Conservation (phyloP, 768 basidiomycete species). For the Chalciporus pseudorubinellus region DNA sequence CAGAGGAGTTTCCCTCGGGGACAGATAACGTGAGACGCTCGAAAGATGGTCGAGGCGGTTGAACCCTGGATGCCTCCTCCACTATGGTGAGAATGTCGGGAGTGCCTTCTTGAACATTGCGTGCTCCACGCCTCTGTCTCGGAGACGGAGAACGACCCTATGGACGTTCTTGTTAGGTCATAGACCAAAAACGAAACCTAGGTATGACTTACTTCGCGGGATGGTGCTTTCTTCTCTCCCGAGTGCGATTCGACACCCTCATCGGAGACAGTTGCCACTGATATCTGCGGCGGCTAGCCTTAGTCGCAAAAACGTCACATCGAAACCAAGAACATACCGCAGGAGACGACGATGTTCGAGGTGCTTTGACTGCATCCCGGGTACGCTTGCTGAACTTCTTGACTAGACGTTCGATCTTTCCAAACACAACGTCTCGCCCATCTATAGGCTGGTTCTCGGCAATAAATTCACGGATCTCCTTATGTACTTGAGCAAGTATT, state of each 20-base stretch:
- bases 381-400: neutral
- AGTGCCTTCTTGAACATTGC: neutral
- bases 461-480: neutral
- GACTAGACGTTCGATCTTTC: neutral
- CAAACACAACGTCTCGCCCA: neutral
- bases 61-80: constrained; percentile 5
- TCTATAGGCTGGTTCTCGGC: neutral
- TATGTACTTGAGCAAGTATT: neutral
- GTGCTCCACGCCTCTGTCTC: neutral
- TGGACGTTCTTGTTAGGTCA: neutral
- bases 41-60: neutral
- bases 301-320: neutral
- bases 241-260: neutral
- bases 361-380: neutral
- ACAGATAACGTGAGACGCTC: neutral
- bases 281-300: neutral
- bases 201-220: neutral
- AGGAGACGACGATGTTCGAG: neutral
- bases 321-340: neutral
- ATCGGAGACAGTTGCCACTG: neutral
- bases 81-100: constrained; percentile 8
- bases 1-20: neutral
- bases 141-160: neutral
- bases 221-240: neutral
- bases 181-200: neutral